These are phyloP conservation scores for Peronospora destructor DNA, from an alignment of 352 stramenopile genomes.

Conservation along the genomic window DNA sequence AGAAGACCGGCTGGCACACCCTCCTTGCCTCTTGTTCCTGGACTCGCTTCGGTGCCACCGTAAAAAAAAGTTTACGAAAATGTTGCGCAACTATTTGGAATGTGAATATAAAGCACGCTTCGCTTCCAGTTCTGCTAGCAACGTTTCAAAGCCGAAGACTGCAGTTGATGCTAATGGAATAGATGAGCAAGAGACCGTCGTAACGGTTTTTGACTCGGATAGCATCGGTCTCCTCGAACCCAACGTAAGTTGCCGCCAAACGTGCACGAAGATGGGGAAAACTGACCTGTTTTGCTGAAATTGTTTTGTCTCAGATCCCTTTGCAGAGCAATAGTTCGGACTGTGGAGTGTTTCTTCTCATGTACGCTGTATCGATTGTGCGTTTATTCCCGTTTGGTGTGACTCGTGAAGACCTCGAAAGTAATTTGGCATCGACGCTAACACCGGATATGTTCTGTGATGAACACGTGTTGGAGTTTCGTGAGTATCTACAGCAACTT, in stretches of 20 bases:
- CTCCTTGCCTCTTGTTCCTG: conserved; percentile 89
- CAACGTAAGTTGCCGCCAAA: conserved; percentile 46
- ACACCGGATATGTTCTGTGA: conserved; percentile 53
- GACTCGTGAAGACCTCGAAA: conserved; percentile 45
- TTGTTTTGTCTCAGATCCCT: conserved; percentile 59
- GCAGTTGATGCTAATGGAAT: background rate
- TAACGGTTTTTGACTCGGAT: conserved; percentile 46
- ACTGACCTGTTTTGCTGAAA: background rate
- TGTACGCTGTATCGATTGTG: conserved; percentile 69
- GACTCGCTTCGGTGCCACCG: conserved; percentile 92
- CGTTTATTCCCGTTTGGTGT: conserved; percentile 50
- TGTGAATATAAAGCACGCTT: conserved; percentile 55
- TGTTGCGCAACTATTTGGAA: conserved; percentile 85
- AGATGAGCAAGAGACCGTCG: conserved; percentile 20
- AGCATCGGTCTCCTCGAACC: conserved; percentile 57
- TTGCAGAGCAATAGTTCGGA: conserved; percentile 91
- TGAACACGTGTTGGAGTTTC: conserved; percentile 66
- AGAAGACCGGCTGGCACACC: conserved; percentile 33
- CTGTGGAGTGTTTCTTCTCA: conserved; percentile 84
- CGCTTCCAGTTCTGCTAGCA: conserved; percentile 14
- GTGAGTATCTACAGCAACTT: conserved; percentile 72
- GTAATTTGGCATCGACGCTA: conserved; percentile 39
- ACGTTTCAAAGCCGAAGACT: background rate
- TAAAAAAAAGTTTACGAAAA: conserved; percentile 80
- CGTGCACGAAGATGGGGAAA: background rate